Base-by-base conservation (phyloP, 306 rosid species). In the Cucurbita maxima region DNA sequence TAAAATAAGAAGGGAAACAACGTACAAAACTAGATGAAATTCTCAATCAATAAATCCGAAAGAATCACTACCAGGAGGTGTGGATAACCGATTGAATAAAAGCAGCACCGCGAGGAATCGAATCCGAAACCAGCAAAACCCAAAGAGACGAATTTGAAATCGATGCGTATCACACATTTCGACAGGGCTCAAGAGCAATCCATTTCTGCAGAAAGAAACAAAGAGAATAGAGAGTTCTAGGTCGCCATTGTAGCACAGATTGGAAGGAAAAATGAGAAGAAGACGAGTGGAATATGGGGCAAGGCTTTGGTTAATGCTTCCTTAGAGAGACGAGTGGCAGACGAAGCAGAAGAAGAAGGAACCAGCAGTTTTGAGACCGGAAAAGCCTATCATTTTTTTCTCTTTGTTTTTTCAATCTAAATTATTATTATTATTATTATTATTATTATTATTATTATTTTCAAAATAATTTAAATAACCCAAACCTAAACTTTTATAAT, bases 271-370 rank as follows among this genome's bases (percentile, higher is more conserved):
- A 3, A 19, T 25, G 58, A 34, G 45, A 69, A 69, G 58, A 54
- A 69, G 22, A 48, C 15, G 43, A 30, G 40, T 70, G 58, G 58
- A 50, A 69, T 69, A 40, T 47, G 70, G 78, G 80, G 6, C 25
- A 69, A 25, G 85, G 56, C 41, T 78, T 57, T 20, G 37, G 34
- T 45, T 59, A 54, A 80, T 76, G 87, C 76, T 60, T 81, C 70
- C 51, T 72, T 72, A 83, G 76, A 80, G 76, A 80, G 79, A 83
- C 82, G 90, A 76, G 81, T 85, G 92, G 83, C 91, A 81, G 81
- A 75, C 85, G 86, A 75, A 75, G 81, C 71, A 41, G 86, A 83
- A 78, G 79, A 77, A 53, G 73, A 64, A 52, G 72, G 34, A 74
- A 76, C 68, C 43, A 78, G 60, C 54, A 40, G 64, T 66, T 67